Evolutionary conservation across 768 basidiomycete species (phyloP).

Genomic region (Coprinopsis sp.): DNA sequence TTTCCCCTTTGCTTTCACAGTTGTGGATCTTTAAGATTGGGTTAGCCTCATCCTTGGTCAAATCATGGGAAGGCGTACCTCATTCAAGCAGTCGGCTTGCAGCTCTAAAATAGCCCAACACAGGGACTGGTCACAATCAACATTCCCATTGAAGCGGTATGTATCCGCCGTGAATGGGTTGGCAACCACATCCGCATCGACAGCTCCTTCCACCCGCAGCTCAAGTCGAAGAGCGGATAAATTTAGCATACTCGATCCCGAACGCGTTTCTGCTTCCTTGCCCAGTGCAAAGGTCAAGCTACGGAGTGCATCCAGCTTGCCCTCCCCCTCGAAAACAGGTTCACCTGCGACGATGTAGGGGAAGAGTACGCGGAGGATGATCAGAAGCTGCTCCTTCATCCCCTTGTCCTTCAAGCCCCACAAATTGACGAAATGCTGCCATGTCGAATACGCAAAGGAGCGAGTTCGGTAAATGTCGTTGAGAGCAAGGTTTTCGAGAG

Average conservation of each 20-base stretch:
- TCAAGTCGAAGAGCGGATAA: conserved; percentile 64
- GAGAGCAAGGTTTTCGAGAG: conserved; percentile 71
- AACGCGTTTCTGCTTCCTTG: conserved; percentile 57
- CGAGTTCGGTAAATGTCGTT: conserved; percentile 62
- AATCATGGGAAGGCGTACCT: conserved; percentile 37
- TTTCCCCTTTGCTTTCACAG: too few relatives aligned
- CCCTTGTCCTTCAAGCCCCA: conserved; percentile 78
- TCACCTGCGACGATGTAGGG: conserved; percentile 55
- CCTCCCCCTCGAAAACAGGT: conserved; percentile 16
- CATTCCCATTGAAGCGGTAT: conserved; percentile 70
- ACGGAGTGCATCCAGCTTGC: conserved; percentile 38
- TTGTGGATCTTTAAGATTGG: too few relatives aligned
- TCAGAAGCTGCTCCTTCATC: conserved; percentile 75
- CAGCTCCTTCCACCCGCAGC: conserved; percentile 21
- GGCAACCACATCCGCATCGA: conserved; percentile 12
- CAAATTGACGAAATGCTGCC: conserved; percentile 60
- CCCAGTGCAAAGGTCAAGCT: conserved; percentile 54
- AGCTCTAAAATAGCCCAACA: conserved; percentile 78
- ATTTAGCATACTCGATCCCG: conserved; percentile 62
- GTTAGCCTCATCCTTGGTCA: conserved; percentile 3
- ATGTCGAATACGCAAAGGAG: conserved; percentile 55
- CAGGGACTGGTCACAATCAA: conserved; percentile 64
- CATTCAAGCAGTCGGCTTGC: conserved; percentile 71
- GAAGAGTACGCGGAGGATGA: conserved; percentile 67
- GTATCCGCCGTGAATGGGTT: conserved; percentile 57